A percentile compares a stretch with the other conserved stretches of the same genome.
Evolutionary conservation across 768 basidiomycete genomes (phyloP).

Genomic region (Hebeloma cylindrosporum): DNA sequence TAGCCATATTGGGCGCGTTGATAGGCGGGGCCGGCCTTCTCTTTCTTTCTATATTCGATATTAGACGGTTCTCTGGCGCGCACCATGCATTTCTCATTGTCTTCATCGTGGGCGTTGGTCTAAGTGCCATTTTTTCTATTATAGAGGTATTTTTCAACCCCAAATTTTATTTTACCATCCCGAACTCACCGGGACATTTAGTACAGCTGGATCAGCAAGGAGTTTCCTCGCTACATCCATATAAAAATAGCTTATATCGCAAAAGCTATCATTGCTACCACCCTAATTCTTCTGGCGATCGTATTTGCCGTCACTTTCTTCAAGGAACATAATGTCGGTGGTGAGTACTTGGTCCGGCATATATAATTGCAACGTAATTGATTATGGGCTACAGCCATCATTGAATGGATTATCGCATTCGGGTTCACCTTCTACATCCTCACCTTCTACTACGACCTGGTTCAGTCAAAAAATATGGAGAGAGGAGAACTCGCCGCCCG

Average conservation of each 20-base stretch:
- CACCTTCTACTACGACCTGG: conserved; percentile 73
- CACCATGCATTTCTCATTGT: conserved; percentile 68
- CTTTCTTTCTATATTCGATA: conserved; percentile 72
- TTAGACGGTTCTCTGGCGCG: conserved; percentile 45
- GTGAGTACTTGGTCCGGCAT: conserved; percentile 27
- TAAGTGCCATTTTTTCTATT: conserved; percentile 75
- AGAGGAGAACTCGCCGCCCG: conserved; percentile 43
- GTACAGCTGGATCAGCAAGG: conserved; percentile 67
- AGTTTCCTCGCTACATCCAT: conserved; percentile 43
- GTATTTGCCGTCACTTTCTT: conserved; percentile 59
- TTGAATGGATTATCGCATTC: conserved; percentile 76
- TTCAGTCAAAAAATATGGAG: conserved; percentile 52
- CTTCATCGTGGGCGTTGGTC: conserved; percentile 69
- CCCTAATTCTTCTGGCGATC: conserved; percentile 61
- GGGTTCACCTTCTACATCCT: conserved; percentile 73
- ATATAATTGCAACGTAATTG: not conserved
- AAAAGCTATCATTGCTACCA: conserved; percentile 59
- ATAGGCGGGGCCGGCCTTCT: conserved; percentile 67
- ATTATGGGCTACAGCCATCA: conserved; percentile 40
- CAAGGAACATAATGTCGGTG: conserved; percentile 47
- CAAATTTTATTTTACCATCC: not conserved
- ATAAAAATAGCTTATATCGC: conserved; percentile 56
- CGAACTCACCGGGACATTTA: conserved; percentile 26
- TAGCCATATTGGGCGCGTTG: conserved; percentile 62
- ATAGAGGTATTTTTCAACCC: conserved; percentile 50